Base-by-base conservation (phyloP, 73 alveolate species). In the Stentor roeselii region DNA sequence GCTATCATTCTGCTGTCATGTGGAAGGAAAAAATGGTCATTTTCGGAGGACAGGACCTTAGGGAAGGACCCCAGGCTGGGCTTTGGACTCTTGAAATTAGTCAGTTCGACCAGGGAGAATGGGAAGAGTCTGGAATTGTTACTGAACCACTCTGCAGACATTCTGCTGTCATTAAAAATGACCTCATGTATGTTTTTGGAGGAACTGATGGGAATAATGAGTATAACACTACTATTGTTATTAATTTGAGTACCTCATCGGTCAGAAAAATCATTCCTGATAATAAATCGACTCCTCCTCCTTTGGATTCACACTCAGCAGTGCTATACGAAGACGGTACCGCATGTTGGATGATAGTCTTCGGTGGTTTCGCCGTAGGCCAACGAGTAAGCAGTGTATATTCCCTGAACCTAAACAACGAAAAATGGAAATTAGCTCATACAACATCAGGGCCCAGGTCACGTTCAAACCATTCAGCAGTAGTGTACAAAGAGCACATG, bases 351-450 rank as follows among this genome's bases (percentile, higher is more conserved):
- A 42, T 93, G 39, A 91, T 85, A 78, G 91, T 92, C 80, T 93
- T 91, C 77, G 98, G 98, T 3, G 98, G 98, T 27, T 93, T 89
- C 86, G 92, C 97, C 58, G 95, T 88, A 39, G 95, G 93, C 60
- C 89, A 83, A 21, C 88, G 88, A 42, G 80, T 84, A 84, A 76
- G 59, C 31, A 91, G 87, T 37, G 75, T 87, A 2, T 75, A 80
- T 58, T 89, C 89, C 37, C 83, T 87, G 59, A 83, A 42, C 74
- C 75, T 36, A 3, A 78, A 82, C 39, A 90, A 87, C n/a, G 3
- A 35, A 6, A 40, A 91, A 74, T 90, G 95, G 91, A 77, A 83
- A 15, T 75, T 83, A 60, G 90, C 77, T 3, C 59, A 82, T 32
- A 14, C 75, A 42, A 87, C 93, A 6, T 32, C 75, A 6, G 95